Base-by-base conservation (phyloP, 805 yeast species). In the Yarrowia yakushimensis region DNA sequence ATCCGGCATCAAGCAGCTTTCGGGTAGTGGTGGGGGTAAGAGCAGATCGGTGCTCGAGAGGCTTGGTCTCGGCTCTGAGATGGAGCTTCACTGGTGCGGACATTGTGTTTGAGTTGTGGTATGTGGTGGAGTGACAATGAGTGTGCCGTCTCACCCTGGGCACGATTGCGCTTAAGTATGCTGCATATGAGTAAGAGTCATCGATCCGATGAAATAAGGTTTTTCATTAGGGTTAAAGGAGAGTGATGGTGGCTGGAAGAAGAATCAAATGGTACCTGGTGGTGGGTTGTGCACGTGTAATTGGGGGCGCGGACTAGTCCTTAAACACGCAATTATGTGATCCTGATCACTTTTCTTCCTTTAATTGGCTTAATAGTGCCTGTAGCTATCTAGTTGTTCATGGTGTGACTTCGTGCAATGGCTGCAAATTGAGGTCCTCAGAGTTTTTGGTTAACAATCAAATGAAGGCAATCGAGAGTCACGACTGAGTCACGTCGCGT, bases 31-130 rank as follows among this genome's bases (percentile, higher is more conserved):
- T 77, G 31, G 99, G 99, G 1, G 99, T 91, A 69, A 94, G 81
- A 46, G 97, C 97, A 45, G 98, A 96, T 79, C 99, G 87, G 66
- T 96, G 97, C 79, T 94, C 99, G 71, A 90, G 78, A 27, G 98
- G 97, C 83, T 94, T 94, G 70, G 94, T 88, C 76, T 94, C 99
- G 33, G 97, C 97, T 80, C 99, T 87, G 66, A 94, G 79, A 71
- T 94, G 99, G 67, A 94, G 79, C 60, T 81, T 85, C 37, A 87
- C 90, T 67, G 67, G 65, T 25, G 65, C 50, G 52, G 61, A 10
- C 61, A 55, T 55, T 55, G 36, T 55, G 46, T 36, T 8, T 33
- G 34, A 13, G 34, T 17, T 27, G 43, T 52, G 15, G 57, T 33
- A 37, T 33, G 55, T 22, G 36, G 18, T 17, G n/a, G n/a, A 20